These are phyloP conservation scores for Coniella vitis DNA, from an alignment of 2,329 filamentous ascomycete species.

Conservation along the genomic window DNA sequence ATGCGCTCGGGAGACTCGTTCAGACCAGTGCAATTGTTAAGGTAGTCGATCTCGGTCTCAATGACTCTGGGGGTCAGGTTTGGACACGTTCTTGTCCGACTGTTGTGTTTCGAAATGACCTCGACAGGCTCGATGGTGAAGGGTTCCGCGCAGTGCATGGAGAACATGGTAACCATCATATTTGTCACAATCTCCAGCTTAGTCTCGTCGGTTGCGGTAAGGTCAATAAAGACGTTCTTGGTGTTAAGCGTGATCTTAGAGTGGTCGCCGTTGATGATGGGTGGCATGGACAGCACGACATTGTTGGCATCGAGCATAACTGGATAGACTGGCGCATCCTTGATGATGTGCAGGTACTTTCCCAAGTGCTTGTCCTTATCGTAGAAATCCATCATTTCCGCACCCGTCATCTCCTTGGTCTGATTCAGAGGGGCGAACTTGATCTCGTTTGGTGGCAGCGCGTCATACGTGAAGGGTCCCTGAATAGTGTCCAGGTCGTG, in stretches of 20 bases:
- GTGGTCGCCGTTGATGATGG: slow-evolving; percentile 96
- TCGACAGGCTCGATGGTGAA: slow-evolving; percentile 93
- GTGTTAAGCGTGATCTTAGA: slow-evolving; percentile 92
- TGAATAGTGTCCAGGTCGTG: slow-evolving; percentile 91
- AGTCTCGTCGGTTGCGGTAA: slow-evolving; percentile 90
- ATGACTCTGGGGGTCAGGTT: slow-evolving; percentile 70
- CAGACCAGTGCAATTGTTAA: slow-evolving; percentile 88
- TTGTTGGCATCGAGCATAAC: slow-evolving; percentile 89
- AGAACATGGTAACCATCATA: slow-evolving; percentile 97
- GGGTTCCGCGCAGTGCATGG: slow-evolving; percentile 75
- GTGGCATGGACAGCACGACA: slow-evolving; percentile 84
- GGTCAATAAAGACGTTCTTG: slow-evolving; percentile 93
- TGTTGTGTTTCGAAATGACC: slow-evolving; percentile 87
- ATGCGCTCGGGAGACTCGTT: slow-evolving; percentile 67
- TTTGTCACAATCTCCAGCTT: slow-evolving; percentile 95
- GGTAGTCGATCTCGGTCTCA: slow-evolving; percentile 82
- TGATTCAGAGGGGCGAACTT: slow-evolving; percentile 89
- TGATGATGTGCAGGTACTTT: slow-evolving; percentile 88
- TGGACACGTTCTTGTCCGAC: slow-evolving; percentile 72
- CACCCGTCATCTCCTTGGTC: slow-evolving; percentile 76
- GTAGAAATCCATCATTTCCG: slow-evolving; percentile 90
- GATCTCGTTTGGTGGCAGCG: slow-evolving; percentile 83
- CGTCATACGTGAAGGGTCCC: slow-evolving; percentile 95
- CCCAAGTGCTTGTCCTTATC: slow-evolving; percentile 90
- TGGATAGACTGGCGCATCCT: slow-evolving; percentile 88